Evolutionary conservation across 805 yeast species (phyloP), one percentile per base, ranked within the genome.

Genomic region (Starmerella asiatica): DNA sequence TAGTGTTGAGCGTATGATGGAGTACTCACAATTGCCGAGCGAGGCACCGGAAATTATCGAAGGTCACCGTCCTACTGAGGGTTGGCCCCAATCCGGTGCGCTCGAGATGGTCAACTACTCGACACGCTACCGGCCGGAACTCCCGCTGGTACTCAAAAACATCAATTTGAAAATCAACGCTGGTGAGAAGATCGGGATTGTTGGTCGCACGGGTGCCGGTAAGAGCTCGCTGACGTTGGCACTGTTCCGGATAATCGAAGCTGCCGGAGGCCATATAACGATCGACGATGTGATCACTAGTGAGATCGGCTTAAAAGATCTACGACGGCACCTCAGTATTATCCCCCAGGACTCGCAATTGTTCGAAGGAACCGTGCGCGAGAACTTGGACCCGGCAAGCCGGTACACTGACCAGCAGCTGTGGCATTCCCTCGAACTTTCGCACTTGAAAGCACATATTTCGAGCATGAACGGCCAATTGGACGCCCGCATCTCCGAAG

Each of bases 171-270:
- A 69, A 11, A 73, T 88, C 51, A 68, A 73, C 35, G 73, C 86
- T 1, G 65, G 71, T 42, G 96, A 88, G 57, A 88, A 88, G 59
- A 68, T 86, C 55, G 97, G 97, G 46, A 85, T 86, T 59, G 96
- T 88, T 41, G 97, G 97, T 20, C 72, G 97, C 56, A 86, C 97
- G 0, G 97, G 97, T 47, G 96, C 96, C 2, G 97, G 97, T 48
- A 85, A 85, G 59, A 78, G 91, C 0, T 78, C 94, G 1, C 67
- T 85, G 53, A 79, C 94, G 0, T 62, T 83, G 53, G 91, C 95
- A 0, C 62, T 85, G 29, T 85, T 82, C 67, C 65, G 96, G 50
- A 73, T 85, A 34, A 81, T 86, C 52, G 95, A 86, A 59, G 71
- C 79, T 2, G 73, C 76, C 5, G 62, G 58, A 8, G 93, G 93